Evolutionary conservation across 441 rosid species (phyloP).

Genomic region (Macaranga tanarius): DNA sequence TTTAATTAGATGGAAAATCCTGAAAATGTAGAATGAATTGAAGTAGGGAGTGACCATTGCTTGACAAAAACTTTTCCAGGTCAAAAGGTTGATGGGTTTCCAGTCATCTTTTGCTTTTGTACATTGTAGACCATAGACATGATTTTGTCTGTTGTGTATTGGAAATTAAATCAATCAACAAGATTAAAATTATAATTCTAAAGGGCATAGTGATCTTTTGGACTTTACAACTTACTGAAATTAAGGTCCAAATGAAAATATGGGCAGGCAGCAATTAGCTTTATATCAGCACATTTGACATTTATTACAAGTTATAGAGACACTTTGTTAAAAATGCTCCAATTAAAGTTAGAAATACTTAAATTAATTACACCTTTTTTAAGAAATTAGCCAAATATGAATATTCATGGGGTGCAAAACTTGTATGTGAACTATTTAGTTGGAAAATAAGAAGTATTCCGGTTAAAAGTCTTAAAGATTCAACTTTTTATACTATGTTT

Average conservation of each 20-base stretch:
- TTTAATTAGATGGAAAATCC: not conserved
- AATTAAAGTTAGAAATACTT: too few species aligned
- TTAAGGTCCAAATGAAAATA: too few species aligned
- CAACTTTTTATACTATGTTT: too few species aligned
- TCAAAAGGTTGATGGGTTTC: constrained; percentile 31
- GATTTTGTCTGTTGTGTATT: constrained; percentile 32
- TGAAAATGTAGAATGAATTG: not conserved
- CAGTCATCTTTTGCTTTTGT: constrained; percentile 40
- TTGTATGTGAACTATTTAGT: too few species aligned
- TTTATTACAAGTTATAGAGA: too few species aligned
- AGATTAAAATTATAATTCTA: not conserved
- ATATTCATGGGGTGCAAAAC: too few species aligned
- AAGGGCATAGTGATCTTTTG: not conserved
- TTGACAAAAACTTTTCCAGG: constrained; percentile 11
- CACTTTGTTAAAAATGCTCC: too few species aligned
- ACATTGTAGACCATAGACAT: constrained; percentile 40
- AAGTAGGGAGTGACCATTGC: not conserved
- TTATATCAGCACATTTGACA: not conserved
- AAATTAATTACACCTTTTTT: too few species aligned
- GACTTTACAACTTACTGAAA: not conserved
- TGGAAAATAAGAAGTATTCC: too few species aligned
- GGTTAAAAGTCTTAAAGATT: too few species aligned
- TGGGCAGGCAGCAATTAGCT: not conserved
- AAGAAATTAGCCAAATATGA: too few species aligned
- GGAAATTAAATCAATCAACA: constrained; percentile 23